Evolutionary conservation across 345 rosid genomes (phyloP).

Genomic region (Hibiscus mutabilis): DNA sequence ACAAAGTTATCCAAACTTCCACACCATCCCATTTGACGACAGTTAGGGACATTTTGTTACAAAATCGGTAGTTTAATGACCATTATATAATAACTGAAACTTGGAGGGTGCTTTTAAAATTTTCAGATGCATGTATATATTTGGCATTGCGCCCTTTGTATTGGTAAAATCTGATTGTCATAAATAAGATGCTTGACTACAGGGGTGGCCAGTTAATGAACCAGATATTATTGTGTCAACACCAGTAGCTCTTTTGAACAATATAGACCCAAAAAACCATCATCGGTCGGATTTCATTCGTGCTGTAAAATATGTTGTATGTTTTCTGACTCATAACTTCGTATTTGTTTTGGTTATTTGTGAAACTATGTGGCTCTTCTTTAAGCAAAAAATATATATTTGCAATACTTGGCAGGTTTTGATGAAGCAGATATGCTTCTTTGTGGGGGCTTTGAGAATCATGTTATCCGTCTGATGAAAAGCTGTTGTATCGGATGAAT

Average conservation of each 20-base stretch:
- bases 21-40: no score
- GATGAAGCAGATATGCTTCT: conserved; percentile 99
- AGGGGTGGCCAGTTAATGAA: conserved; percentile 85
- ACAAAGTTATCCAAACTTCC: no score
- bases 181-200: conserved; percentile 19
- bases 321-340: conserved; percentile 9
- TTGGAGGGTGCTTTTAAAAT: neutral
- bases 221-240: conserved; percentile 83
- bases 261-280: conserved; percentile 51
- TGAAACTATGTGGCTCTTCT: neutral
- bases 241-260: conserved; percentile 84
- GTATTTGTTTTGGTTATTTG: conserved; percentile 1
- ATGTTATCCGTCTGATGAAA: conserved; percentile 80
- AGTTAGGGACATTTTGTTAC: no score
- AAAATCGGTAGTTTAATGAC: no score
- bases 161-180: conserved; percentile 16
- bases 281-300: conserved; percentile 51
- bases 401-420: conserved; percentile 49
- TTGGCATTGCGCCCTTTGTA: neutral
- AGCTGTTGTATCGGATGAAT: conserved; percentile 47
- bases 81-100: neutral
- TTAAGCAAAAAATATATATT: neutral
- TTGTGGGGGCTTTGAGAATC: conserved; percentile 83
- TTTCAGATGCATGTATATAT: neutral
- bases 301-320: conserved; percentile 73